Conservation (phyloP, 768 basidiomycete species). For the Rhodotorula toruloides region DNA sequence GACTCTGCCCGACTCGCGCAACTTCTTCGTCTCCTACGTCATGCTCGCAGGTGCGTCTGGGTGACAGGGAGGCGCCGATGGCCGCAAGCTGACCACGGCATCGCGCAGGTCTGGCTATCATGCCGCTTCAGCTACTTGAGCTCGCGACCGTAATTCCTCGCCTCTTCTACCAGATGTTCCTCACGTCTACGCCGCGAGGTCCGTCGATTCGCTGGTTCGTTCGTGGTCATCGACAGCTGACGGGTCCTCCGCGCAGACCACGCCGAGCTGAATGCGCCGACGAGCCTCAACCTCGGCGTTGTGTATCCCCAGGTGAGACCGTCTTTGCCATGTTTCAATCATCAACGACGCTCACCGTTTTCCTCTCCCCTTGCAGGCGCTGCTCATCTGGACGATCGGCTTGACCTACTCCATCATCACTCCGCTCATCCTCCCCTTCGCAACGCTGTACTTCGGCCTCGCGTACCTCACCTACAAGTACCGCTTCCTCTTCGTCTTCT, state of each 20-base stretch:
- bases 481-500: slow-evolving; percentile 71
- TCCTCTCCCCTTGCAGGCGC: slow-evolving; percentile 55
- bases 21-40: slow-evolving; percentile 52
- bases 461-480: slow-evolving; percentile 98
- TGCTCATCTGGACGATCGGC: slow-evolving; percentile 91
- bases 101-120: slow-evolving; percentile 85
- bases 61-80: not conserved
- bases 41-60: slow-evolving; percentile 61
- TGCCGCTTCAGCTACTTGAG: slow-evolving; percentile 88
- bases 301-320: slow-evolving; percentile 67
- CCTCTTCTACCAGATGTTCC: slow-evolving; percentile 64
- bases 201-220: slow-evolving; percentile 24
- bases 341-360: not conserved
- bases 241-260: slow-evolving; percentile 58
- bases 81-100: slow-evolving; percentile 56
- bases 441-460: slow-evolving; percentile 91
- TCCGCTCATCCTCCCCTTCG: slow-evolving; percentile 89
- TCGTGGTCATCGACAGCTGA: not conserved
- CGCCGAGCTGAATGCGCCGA: slow-evolving; percentile 92
- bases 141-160: slow-evolving; percentile 80
- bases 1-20: slow-evolving; percentile 64
- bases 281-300: slow-evolving; percentile 94
- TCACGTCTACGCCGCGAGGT: slow-evolving; percentile 89
- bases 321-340: rapidly evolving
- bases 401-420: slow-evolving; percentile 92